Conservation (phyloP, 1,139 yeast genomes). For the Diutina catenulata region DNA sequence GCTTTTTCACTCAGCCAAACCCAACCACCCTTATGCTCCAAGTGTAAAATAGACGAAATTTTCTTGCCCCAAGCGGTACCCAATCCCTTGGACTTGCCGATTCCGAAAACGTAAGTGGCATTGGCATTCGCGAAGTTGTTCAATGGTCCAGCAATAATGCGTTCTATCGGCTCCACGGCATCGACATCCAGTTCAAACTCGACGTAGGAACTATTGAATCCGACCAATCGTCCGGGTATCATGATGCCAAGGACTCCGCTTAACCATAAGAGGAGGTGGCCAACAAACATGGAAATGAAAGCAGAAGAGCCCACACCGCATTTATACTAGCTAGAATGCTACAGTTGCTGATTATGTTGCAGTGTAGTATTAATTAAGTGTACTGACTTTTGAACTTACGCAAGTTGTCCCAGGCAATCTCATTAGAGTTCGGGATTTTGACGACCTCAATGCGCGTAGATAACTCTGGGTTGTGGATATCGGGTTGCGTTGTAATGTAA, state of each 20-base stretch:
- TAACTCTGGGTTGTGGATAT: constrained; percentile 21
- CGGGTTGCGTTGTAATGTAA: constrained; percentile 22
- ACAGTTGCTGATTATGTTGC: no score
- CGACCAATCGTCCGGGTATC: background rate
- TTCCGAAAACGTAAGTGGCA: no score
- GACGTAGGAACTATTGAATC: background rate
- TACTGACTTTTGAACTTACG: constrained; percentile 1
- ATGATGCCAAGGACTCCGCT: background rate
- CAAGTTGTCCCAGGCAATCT: constrained; percentile 34
- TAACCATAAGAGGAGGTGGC: no score
- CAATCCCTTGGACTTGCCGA: no score
- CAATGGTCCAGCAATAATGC: background rate
- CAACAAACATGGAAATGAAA: no score
- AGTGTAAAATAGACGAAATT: no score
- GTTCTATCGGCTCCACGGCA: background rate
- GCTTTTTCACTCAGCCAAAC: no score
- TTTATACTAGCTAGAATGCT: no score
- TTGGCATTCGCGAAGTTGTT: background rate
- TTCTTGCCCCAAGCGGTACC: no score
- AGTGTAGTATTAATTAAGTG: no score
- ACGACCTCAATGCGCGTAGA: constrained; percentile 29
- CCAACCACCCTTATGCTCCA: no score
- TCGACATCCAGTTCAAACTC: constrained; percentile 1
- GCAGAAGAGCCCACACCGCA: no score
- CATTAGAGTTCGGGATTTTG: constrained; percentile 33